These are phyloP conservation scores for Penicillium sp. DNA, from an alignment of 2,329 filamentous ascomycete genomes.

Conservation along the genomic window DNA sequence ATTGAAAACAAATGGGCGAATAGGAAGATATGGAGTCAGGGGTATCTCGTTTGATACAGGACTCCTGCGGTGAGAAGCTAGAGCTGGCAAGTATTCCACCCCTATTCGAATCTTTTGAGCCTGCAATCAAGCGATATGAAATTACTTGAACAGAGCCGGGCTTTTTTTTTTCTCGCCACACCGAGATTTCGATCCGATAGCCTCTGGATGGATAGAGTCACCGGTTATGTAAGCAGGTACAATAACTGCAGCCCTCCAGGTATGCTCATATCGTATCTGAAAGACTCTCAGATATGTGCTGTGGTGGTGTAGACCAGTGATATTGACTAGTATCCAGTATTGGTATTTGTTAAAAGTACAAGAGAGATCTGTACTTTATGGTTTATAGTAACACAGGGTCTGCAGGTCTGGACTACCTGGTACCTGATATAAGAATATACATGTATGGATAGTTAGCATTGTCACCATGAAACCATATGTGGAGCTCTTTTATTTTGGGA, in stretches of 20 bases:
- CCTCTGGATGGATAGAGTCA: conserved; percentile 12
- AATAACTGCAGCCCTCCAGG: not conserved
- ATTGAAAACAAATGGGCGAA: not conserved
- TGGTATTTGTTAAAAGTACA: not conserved
- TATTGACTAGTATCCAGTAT: not conserved
- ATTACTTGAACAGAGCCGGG: not conserved
- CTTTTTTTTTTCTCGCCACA: conserved; percentile 16
- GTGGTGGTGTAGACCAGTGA: not conserved
- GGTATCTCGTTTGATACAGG: conserved; percentile 2
- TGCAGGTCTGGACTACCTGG: not conserved
- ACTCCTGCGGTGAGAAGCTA: conserved; percentile 1
- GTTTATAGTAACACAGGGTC: not conserved
- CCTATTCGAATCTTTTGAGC: not conserved
- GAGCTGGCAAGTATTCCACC: not conserved
- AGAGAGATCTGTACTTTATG: not conserved
- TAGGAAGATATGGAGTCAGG: not conserved
- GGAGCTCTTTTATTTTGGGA: not conserved
- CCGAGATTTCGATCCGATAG: conserved; percentile 16
- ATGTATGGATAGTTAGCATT: not conserved
- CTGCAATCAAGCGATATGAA: not conserved
- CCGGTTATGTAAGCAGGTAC: conserved; percentile 14
- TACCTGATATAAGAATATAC: not conserved
- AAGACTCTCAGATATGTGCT: not conserved
- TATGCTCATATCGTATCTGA: not conserved
- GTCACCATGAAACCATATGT: not conserved